Base-by-base conservation (phyloP, 2,329 filamentous ascomycete genomes). In the Sporothrix schenckii region DNA sequence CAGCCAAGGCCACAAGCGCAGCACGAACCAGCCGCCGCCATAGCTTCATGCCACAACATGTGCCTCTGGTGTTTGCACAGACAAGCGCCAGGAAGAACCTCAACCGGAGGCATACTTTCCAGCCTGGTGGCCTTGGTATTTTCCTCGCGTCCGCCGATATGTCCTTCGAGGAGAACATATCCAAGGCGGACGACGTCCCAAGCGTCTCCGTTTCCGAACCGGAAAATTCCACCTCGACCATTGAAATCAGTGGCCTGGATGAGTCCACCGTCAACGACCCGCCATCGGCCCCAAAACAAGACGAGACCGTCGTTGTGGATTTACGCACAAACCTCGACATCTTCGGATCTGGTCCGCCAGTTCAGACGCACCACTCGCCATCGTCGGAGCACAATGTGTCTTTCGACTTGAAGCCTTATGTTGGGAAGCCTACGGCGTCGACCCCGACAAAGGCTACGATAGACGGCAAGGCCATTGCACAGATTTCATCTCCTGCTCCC, bases 311-410 rank as follows among this genome's bases (percentile, higher is more conserved):
- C 2, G 71, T 77, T 34, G 75, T 80, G 19, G 79, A 80, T 54
- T 76, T 77, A 16, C 77, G 77, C 34, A 74, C 72, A 4, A 79
- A 78, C 44, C 74, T 78, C 0, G 78, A 80, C 70, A 80, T 80
- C 2, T 80, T 80, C 60, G 77, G 77, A 3, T 71, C 70, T 0
- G 68, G 65, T 1, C 71, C 71, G 30, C 65, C 71, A 2, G 58
- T 69, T 70, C 74, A 53, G 41, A 50, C 27, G 1, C 67, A 58
- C 13, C 66, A 60, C 21, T 50, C 63, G 10, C 39, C 70, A 24
- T 52, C 44, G 5, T 19, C 21, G 10, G 39, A 65, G 14, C 63
- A 49, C 6, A 68, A 56, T 52, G 54, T 44, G 5, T 69, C 70
- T 2, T 69, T 67, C 16, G 66, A 56, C 24, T 11, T 66, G 41